Evolutionary conservation across 1,284 basidiomycete genomes (phyloP).

Genomic region (Gomphus sp.): DNA sequence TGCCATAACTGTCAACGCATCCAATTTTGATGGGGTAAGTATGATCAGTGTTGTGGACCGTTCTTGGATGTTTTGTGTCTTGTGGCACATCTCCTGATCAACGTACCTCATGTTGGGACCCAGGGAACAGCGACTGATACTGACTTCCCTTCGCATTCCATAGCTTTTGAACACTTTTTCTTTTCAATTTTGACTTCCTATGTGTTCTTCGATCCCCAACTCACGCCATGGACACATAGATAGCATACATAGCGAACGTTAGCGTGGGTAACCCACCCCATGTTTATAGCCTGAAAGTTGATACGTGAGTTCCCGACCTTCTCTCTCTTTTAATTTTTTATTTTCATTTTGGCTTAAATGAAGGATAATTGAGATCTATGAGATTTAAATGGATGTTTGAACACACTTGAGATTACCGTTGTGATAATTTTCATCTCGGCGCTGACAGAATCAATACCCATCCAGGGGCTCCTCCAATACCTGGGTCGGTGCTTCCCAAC

Average conservation of each 20-base stretch:
- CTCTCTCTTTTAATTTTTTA: neutral
- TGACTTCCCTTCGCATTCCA: no score
- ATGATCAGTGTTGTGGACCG: no score
- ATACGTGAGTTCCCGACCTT: slow-evolving; percentile 33
- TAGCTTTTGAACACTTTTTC: no score
- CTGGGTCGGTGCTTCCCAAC: slow-evolving; percentile 42
- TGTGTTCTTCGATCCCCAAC: slow-evolving; percentile 15
- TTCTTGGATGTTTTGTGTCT: no score
- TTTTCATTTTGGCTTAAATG: neutral
- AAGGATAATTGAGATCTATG: neutral
- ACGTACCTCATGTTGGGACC: no score
- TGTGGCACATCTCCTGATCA: no score
- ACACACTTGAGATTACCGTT: neutral
- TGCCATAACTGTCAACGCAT: no score
- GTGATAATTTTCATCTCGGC: neutral
- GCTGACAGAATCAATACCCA: neutral
- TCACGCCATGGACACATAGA: slow-evolving; percentile 14
- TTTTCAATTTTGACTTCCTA: no score
- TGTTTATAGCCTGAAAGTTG: slow-evolving; percentile 40
- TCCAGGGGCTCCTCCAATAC: slow-evolving; percentile 28
- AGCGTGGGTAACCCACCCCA: slow-evolving; percentile 51
- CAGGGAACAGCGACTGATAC: no score
- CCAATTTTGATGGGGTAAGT: no score
- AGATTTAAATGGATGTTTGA: neutral
- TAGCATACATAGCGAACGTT: slow-evolving; percentile 44